These are phyloP conservation scores for Fusarium oxysporum DNA, from an alignment of 2,329 filamentous ascomycete species.

Conservation along the genomic window DNA sequence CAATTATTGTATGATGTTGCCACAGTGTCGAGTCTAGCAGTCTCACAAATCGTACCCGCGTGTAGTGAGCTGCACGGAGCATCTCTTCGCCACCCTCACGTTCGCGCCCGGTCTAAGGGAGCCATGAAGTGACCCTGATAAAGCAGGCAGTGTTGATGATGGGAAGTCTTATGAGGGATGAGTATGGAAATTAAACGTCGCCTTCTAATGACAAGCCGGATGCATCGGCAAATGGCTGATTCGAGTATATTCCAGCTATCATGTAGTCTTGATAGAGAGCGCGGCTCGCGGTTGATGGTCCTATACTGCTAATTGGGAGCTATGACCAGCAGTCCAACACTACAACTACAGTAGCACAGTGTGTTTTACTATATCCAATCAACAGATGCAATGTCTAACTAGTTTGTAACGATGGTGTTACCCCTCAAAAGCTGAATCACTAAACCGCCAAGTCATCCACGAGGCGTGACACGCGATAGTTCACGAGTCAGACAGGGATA, in stretches of 20 bases:
- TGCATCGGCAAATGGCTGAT: background rate
- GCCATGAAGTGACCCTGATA: background rate
- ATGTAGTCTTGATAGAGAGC: background rate
- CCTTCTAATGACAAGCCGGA: background rate
- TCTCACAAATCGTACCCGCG: background rate
- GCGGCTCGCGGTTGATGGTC: background rate
- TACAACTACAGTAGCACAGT: background rate
- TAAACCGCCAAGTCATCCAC: background rate
- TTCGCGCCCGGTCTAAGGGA: background rate
- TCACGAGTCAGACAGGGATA: background rate
- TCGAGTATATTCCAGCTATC: background rate
- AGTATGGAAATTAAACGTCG: background rate
- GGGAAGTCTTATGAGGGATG: background rate
- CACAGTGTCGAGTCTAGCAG: too few relatives aligned
- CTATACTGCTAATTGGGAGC: background rate
- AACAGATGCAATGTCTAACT: background rate
- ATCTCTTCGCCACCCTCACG: background rate
- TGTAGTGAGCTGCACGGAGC: too few relatives aligned
- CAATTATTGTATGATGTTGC: background rate
- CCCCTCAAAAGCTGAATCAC: background rate
- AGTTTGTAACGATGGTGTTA: background rate
- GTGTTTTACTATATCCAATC: background rate
- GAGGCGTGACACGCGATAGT: conserved; percentile 1
- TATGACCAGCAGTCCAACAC: background rate
- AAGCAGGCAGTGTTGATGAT: background rate